Conservation (phyloP, 306 rosid genomes). For the Sicyos edulis region DNA sequence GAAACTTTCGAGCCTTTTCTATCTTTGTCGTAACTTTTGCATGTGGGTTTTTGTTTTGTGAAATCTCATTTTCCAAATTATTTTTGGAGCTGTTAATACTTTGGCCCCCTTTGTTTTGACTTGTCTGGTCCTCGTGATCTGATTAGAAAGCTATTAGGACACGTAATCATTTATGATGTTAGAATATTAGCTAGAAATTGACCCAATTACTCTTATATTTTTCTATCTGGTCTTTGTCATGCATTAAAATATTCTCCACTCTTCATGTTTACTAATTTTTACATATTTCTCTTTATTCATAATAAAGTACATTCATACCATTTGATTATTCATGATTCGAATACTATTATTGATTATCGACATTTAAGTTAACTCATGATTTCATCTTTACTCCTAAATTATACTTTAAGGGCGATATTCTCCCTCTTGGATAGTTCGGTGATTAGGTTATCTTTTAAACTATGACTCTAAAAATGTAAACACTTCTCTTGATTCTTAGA, state of each 20-base stretch:
- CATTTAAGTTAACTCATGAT: background rate
- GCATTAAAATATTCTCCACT: slow-evolving; percentile 10
- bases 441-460: background rate
- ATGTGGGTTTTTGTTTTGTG: background rate
- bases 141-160: slow-evolving; percentile 5
- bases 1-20: background rate
- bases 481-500: background rate
- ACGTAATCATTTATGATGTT: background rate
- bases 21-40: background rate
- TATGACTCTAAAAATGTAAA: background rate
- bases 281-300: too few relatives aligned
- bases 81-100: slow-evolving; percentile 6
- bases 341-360: background rate
- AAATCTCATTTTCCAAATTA: slow-evolving; percentile 16
- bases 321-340: background rate
- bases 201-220: background rate
- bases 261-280: background rate
- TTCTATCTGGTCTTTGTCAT: slow-evolving; percentile 1
- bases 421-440: background rate
- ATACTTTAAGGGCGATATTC: slow-evolving; percentile 6
- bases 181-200: slow-evolving; percentile 16
- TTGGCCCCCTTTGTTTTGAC: slow-evolving; percentile 12
- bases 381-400: slow-evolving; percentile 3
- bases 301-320: too few relatives aligned
- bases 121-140: background rate